These are phyloP conservation scores for Phoma sp. DNA, from an alignment of 2,329 filamentous ascomycete genomes.

Conservation along the genomic window DNA sequence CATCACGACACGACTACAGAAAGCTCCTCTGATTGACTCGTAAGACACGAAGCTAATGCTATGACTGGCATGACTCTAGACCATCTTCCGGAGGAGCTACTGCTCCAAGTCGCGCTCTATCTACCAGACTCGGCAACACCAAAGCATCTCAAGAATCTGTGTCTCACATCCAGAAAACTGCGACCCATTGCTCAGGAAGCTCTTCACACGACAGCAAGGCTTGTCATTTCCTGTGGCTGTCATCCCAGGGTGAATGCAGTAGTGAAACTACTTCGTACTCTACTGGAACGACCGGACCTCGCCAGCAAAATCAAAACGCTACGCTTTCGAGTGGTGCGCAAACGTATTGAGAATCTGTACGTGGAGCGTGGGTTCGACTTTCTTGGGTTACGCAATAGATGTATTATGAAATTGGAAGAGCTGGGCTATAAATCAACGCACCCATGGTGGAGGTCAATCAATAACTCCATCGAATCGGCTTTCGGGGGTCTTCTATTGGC, in stretches of 20 bases:
- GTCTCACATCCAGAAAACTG: slow-evolving; percentile 26
- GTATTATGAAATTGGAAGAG: slow-evolving; percentile 17
- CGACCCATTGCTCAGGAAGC: slow-evolving; percentile 27
- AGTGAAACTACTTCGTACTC: slow-evolving; percentile 30
- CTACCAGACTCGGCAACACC: slow-evolving; percentile 22
- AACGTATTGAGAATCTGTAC: slow-evolving; percentile 22
- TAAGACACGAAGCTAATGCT: not conserved
- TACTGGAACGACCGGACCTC: slow-evolving; percentile 30
- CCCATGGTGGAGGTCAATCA: slow-evolving; percentile 27
- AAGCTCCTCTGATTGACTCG: not conserved
- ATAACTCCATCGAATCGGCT: slow-evolving; percentile 33
- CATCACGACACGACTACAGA: not conserved
- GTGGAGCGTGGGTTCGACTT: slow-evolving; percentile 22
- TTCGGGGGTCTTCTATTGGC: slow-evolving; percentile 30
- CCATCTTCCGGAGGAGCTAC: slow-evolving; percentile 29
- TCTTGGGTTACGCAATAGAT: slow-evolving; percentile 17
- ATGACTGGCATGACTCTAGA: slow-evolving; percentile 1
- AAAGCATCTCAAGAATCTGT: slow-evolving; percentile 23
- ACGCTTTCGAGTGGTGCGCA: slow-evolving; percentile 27
- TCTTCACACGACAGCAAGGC: slow-evolving; percentile 25
- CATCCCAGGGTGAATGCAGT: slow-evolving; percentile 27
- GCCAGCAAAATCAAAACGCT: slow-evolving; percentile 28
- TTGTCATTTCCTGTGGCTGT: slow-evolving; percentile 23
- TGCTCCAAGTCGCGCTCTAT: slow-evolving; percentile 25
- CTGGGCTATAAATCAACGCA: slow-evolving; percentile 19